phyloP scores from a whole-genome alignment of 2,329 filamentous ascomycete species.

The Pyrenochaeta sp. region DNA sequence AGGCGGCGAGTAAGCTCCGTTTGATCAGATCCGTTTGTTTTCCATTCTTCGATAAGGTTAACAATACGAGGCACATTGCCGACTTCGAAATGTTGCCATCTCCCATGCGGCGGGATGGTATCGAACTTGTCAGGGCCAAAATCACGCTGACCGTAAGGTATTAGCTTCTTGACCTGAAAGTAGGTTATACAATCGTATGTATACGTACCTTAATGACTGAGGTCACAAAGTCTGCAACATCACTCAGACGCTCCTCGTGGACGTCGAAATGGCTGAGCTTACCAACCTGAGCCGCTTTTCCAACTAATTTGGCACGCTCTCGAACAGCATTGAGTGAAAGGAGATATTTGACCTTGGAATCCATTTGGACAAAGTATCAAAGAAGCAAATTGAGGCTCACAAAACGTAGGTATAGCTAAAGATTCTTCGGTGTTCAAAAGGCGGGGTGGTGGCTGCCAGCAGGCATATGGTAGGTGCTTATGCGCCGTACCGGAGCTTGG shows the following conservation, averaged over 20 bases:
- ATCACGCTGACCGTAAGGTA: slow-evolving; percentile 62
- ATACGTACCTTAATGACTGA: slow-evolving; percentile 82
- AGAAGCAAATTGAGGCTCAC: background rate
- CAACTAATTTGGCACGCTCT: slow-evolving; percentile 37
- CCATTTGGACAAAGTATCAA: slow-evolving; percentile 17
- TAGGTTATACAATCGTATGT: too few relatives aligned
- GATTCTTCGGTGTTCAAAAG: background rate
- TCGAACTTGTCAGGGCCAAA: slow-evolving; percentile 66
- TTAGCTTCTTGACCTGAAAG: background rate
- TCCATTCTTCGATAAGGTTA: slow-evolving; percentile 73
- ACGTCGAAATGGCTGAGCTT: slow-evolving; percentile 84
- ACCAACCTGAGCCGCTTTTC: slow-evolving; percentile 31
- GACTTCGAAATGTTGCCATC: slow-evolving; percentile 83
- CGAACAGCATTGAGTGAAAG: slow-evolving; percentile 36
- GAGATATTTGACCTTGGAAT: slow-evolving; percentile 33
- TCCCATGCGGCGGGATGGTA: slow-evolving; percentile 73
- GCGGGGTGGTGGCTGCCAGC: background rate
- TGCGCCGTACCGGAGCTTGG: background rate
- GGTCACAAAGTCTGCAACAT: slow-evolving; percentile 83
- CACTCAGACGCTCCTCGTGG: slow-evolving; percentile 78
- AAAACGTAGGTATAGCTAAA: background rate
- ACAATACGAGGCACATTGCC: slow-evolving; percentile 76
- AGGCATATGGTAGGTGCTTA: background rate
- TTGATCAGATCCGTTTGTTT: slow-evolving; percentile 61
- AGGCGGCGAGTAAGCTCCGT: slow-evolving; percentile 76